These are phyloP conservation scores for Globisporangium paddicum DNA, from an alignment of 352 stramenopile species.

Conservation along the genomic window DNA sequence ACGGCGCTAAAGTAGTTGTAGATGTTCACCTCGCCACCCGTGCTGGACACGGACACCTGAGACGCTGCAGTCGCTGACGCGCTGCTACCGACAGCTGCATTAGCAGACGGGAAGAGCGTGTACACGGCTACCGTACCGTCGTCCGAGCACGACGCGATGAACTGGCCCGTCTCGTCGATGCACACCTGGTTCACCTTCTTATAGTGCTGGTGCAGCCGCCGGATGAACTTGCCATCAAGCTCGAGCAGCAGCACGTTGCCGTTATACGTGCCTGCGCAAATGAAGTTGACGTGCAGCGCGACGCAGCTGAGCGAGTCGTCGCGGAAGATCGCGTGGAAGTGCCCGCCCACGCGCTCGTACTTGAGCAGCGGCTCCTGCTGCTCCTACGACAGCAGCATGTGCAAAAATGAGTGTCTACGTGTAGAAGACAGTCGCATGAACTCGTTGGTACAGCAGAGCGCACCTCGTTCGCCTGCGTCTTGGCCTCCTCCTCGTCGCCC, in stretches of 20 bases:
- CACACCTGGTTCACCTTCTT: conserved; percentile 86
- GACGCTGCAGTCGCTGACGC: conserved; percentile 4
- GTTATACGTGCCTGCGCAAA: conserved; percentile 73
- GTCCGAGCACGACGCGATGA: conserved; percentile 83
- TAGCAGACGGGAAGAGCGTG: conserved; percentile 46
- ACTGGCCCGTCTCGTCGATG: conserved; percentile 81
- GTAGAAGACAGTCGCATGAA: not conserved
- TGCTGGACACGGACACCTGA: conserved; percentile 53
- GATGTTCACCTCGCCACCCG: conserved; percentile 82
- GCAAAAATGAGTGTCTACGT: not conserved
- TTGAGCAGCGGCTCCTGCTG: conserved; percentile 72
- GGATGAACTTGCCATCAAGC: conserved; percentile 72
- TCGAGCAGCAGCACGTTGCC: conserved; percentile 79
- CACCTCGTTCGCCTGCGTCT: conserved; percentile 4
- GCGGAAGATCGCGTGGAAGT: conserved; percentile 85
- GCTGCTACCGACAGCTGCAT: conserved; percentile 9
- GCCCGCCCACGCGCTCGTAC: conserved; percentile 81
- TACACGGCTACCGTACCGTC: conserved; percentile 82
- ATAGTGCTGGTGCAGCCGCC: conserved; percentile 80
- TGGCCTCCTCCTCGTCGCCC: conserved; percentile 10
- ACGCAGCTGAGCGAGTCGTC: conserved; percentile 83
- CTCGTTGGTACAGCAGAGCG: not conserved
- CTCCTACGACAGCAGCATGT: not conserved
- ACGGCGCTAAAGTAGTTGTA: conserved; percentile 87
- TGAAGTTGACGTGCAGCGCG: conserved; percentile 75